phyloP scores from a whole-genome alignment of 805 yeast genomes.

The Saccharomycopsis selenospora region DNA sequence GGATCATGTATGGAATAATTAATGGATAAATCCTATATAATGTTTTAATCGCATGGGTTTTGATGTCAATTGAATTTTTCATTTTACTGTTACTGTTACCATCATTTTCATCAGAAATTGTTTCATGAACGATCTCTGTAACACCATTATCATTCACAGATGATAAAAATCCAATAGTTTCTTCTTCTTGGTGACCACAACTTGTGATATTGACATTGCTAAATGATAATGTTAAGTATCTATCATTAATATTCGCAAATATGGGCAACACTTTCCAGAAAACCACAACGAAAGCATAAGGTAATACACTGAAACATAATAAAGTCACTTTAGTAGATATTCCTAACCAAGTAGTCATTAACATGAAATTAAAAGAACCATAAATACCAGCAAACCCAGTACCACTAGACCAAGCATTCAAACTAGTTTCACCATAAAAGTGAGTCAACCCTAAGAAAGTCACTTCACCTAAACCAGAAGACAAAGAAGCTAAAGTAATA shows the following conservation, averaged over 20 bases:
- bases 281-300: constrained; percentile 40
- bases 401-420: constrained; percentile 88
- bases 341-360: constrained; percentile 62
- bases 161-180: neutral
- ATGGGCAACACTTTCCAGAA: constrained; percentile 21
- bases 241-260: constrained; percentile 8
- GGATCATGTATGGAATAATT: constrained; percentile 68
- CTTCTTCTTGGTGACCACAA: neutral
- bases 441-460: constrained; percentile 86
- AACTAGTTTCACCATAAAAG: constrained; percentile 50
- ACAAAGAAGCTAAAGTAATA: constrained; percentile 67
- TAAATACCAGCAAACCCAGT: constrained; percentile 93
- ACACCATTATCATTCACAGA: neutral
- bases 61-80: neutral
- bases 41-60: constrained; percentile 26
- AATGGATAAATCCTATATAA: constrained; percentile 35
- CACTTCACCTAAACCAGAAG: constrained; percentile 87
- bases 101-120: neutral
- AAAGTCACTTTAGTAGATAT: constrained; percentile 49
- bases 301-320: constrained; percentile 49
- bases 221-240: constrained; percentile 5
- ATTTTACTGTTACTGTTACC: neutral
- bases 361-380: constrained; percentile 68
- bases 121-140: neutral
- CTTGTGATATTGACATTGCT: neutral